These are phyloP conservation scores for Suillus variegatus DNA, from an alignment of 768 basidiomycete species.

Conservation along the genomic window DNA sequence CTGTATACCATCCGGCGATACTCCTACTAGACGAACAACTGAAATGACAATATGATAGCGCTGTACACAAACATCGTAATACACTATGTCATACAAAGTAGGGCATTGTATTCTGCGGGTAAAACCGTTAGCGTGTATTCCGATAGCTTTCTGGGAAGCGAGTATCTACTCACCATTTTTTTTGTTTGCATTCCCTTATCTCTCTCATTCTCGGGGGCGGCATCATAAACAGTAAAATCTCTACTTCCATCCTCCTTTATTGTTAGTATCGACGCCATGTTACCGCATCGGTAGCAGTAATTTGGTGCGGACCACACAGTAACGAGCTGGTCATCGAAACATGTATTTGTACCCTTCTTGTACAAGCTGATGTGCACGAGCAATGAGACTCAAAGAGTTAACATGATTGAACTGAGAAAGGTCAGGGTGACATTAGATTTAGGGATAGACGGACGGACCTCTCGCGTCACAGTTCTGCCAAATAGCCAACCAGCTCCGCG, in stretches of 20 bases:
- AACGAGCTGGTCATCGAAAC: constrained; percentile 90
- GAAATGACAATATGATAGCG: background rate
- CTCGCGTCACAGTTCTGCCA: constrained; percentile 80
- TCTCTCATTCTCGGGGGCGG: constrained; percentile 86
- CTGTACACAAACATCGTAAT: constrained; percentile 6
- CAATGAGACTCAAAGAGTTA: constrained; percentile 84
- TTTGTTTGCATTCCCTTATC: constrained; percentile 79
- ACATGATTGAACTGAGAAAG: constrained; percentile 82
- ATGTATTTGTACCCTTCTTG: constrained; percentile 97
- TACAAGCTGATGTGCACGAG: constrained; percentile 95
- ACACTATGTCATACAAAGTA: constrained; percentile 46
- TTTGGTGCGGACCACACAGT: constrained; percentile 93
- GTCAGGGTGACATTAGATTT: background rate
- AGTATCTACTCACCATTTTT: constrained; percentile 57
- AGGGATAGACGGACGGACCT: constrained; percentile 46
- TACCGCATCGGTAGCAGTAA: constrained; percentile 86
- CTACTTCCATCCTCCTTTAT: constrained; percentile 67
- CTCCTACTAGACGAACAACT: background rate
- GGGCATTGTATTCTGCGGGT: constrained; percentile 50
- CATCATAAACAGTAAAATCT: constrained; percentile 81
- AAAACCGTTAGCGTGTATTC: background rate
- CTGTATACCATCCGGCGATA: background rate
- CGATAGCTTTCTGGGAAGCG: background rate
- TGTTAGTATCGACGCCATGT: constrained; percentile 89
- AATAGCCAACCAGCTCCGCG: constrained; percentile 97